Evolutionary conservation across 306 rosid genomes (phyloP), one percentile per base, ranked within the genome.

Genomic region (Fragaria ananassa): DNA sequence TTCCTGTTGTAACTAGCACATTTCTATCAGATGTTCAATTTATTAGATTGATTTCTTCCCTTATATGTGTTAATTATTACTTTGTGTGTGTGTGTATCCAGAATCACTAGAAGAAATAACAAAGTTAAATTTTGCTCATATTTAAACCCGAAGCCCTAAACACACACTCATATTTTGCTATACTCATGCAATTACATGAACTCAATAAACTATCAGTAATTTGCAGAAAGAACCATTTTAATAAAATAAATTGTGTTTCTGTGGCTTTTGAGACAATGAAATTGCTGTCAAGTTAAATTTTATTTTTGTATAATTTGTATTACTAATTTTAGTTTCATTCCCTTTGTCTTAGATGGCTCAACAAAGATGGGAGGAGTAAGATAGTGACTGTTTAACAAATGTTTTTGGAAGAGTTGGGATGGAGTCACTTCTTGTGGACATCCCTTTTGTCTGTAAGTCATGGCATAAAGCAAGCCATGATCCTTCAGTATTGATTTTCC

Each of bases 391-490:
- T 13, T n/a, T 64, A 6, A 11, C n/a, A n/a, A 64, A 35, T 64
- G 15, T 64, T 7, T 37, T 18, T 18, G 6, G 14, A 14, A 64
- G 70, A 37, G 70, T 18, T 12, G 4, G 70, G 13, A 18, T 64
- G 47, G 70, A 18, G 23, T 64, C 27, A 2, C 47, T 37, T 19
- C 46, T 18, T 19, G 10, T 39, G n/a, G 47, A 37, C n/a, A 37
- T 64, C 47, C 29, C 70, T 64, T 64, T 64, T 64, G 47, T 64
- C 10, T 37, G 47, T 27, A 64, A 37, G 70, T 64, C 70, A 64
- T 64, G 27, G 47, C 17, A 34, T n/a, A 64, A 25, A 64, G 47
- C 46, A 63, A 63, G 44, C 68, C 44, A 1, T 41, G 21, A 64
- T 17, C 70, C 70, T 17, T 64, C 14, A 15, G 44, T 34, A 1